Conservation (phyloP, 2,329 filamentous ascomycete genomes). For the Cladophialophora exuberans region DNA sequence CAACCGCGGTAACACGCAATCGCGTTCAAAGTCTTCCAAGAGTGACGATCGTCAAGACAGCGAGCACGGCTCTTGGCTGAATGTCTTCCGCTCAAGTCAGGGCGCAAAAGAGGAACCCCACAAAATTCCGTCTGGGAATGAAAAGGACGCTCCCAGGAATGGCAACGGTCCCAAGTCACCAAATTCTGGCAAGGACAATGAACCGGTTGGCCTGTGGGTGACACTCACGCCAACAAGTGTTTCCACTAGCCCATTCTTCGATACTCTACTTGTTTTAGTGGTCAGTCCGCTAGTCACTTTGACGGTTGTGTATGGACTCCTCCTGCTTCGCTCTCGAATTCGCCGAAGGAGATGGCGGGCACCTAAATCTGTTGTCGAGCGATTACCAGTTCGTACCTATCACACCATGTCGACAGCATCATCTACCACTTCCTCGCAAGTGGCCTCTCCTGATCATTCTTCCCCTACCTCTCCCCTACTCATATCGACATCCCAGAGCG, state of each 20-base stretch:
- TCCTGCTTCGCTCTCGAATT: conserved; percentile 85
- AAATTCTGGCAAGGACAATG: conserved; percentile 42
- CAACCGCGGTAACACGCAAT: conserved; percentile 11
- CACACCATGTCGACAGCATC: conserved; percentile 75
- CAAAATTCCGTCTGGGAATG: conserved; percentile 25
- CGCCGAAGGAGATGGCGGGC: conserved; percentile 89
- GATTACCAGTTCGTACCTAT: conserved; percentile 92
- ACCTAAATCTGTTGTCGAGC: conserved; percentile 94
- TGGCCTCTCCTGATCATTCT: conserved; percentile 66
- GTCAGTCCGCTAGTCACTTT: conserved; percentile 90
- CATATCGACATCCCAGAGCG: conserved; percentile 53
- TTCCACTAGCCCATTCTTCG: conserved; percentile 90
- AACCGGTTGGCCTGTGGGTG: conserved; percentile 88
- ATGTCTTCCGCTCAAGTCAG: conserved; percentile 23
- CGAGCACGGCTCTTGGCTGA: conserved; percentile 24
- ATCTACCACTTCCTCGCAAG: conserved; percentile 58
- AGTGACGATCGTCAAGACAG: not conserved
- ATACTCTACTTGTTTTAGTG: conserved; percentile 94
- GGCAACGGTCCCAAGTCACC: conserved; percentile 32
- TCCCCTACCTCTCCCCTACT: conserved; percentile 82
- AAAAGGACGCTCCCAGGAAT: conserved; percentile 32
- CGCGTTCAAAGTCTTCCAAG: conserved; percentile 6
- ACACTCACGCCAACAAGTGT: conserved; percentile 87
- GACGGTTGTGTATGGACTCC: conserved; percentile 86
- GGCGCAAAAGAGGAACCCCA: conserved; percentile 16